Conservation (phyloP, 768 basidiomycete species). For the Punctularia strigosozonata region DNA sequence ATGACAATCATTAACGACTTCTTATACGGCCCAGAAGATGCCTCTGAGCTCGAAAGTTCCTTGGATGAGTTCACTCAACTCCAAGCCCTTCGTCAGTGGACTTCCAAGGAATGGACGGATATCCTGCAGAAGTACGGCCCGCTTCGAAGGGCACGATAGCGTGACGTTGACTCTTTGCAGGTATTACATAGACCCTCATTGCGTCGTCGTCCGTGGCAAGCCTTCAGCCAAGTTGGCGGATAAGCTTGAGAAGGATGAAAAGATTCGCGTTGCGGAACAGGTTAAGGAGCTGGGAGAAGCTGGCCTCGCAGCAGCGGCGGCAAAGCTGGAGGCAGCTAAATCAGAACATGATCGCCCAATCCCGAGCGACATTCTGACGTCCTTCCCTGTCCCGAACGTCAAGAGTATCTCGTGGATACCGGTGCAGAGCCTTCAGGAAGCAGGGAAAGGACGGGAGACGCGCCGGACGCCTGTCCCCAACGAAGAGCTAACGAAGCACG, state of each 20-base stretch:
- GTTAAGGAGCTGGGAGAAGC: slow-evolving; percentile 61
- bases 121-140: slow-evolving; percentile 60
- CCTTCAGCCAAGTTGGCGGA: slow-evolving; percentile 80
- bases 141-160: not conserved
- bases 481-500: slow-evolving; percentile 42
- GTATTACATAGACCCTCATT: slow-evolving; percentile 65
- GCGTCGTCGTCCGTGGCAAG: slow-evolving; percentile 71
- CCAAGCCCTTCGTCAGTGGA: slow-evolving; percentile 56
- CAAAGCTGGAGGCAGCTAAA: slow-evolving; percentile 71
- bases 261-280: slow-evolving; percentile 61
- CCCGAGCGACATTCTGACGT: slow-evolving; percentile 66
- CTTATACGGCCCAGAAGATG: slow-evolving; percentile 76
- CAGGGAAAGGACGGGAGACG: slow-evolving; percentile 33
- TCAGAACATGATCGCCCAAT: slow-evolving; percentile 76
- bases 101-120: slow-evolving; percentile 61
- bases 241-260: slow-evolving; percentile 72
- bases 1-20: slow-evolving; percentile 71
- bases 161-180: slow-evolving; percentile 28
- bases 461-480: slow-evolving; percentile 18
- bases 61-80: slow-evolving; percentile 77
- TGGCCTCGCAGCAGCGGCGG: slow-evolving; percentile 61
- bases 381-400: slow-evolving; percentile 87
- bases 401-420: slow-evolving; percentile 90
- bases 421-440: slow-evolving; percentile 53
- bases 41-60: slow-evolving; percentile 58